Evolutionary conservation across 2,329 filamentous ascomycete genomes (phyloP).

Genomic region (Penicillium sp.): DNA sequence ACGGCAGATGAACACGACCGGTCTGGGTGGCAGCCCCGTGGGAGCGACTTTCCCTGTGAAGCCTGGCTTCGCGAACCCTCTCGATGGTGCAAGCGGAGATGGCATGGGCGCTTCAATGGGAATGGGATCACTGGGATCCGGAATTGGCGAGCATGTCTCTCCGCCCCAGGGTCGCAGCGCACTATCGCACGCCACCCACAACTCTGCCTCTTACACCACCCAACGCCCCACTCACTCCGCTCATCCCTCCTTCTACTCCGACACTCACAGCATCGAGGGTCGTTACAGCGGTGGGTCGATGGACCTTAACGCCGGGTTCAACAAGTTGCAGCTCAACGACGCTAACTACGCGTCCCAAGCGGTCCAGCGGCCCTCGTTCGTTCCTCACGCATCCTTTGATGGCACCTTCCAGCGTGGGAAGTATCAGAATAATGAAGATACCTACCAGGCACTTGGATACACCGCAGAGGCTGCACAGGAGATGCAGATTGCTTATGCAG

Average conservation of each 20-base stretch:
- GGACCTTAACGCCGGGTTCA: slow-evolving; percentile 32
- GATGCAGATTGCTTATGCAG: slow-evolving; percentile 35
- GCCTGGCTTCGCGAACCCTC: slow-evolving; percentile 26
- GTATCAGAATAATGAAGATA: slow-evolving; percentile 34
- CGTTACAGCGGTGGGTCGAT: slow-evolving; percentile 29
- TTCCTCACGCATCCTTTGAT: slow-evolving; percentile 45
- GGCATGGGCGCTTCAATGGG: slow-evolving; percentile 28
- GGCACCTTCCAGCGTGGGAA: slow-evolving; percentile 46
- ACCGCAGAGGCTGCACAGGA: slow-evolving; percentile 30
- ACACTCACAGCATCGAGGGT: slow-evolving; percentile 34
- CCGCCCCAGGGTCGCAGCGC: slow-evolving; percentile 24
- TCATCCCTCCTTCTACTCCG: slow-evolving; percentile 41
- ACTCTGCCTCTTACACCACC: slow-evolving; percentile 32
- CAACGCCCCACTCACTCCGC: slow-evolving; percentile 38
- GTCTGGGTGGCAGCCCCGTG: slow-evolving; percentile 32
- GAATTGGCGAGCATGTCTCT: slow-evolving; percentile 28
- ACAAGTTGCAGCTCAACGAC: slow-evolving; percentile 37
- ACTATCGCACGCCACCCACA: slow-evolving; percentile 36
- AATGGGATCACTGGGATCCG: slow-evolving; percentile 30
- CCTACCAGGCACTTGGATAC: slow-evolving; percentile 29
- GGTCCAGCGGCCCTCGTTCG: slow-evolving; percentile 29
- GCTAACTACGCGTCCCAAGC: slow-evolving; percentile 33
- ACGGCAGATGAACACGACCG: slow-evolving; percentile 31
- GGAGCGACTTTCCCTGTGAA: slow-evolving; percentile 33
- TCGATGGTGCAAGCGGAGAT: slow-evolving; percentile 32